Conservation (phyloP, 1,139 yeast species). For the Blastobotrys persicus region DNA sequence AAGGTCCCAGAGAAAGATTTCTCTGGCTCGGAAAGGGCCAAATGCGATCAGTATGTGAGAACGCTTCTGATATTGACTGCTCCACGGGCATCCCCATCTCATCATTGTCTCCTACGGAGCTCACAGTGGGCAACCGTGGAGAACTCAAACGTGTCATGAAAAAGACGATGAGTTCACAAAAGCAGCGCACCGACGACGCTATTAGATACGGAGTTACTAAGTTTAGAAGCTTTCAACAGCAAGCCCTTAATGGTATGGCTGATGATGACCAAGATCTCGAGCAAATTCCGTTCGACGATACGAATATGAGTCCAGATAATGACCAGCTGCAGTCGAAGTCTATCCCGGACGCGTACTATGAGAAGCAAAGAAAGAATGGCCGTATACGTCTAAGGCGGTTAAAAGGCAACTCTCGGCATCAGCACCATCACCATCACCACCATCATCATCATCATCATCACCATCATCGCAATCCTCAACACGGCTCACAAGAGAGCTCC, state of each 20-base stretch:
- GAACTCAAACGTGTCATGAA: conserved; percentile 27
- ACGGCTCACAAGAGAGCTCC: neutral
- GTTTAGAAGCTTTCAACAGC: conserved; percentile 9
- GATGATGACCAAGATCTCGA: conserved; percentile 4
- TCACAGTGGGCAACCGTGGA: conserved; percentile 14
- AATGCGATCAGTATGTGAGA: conserved; percentile 18
- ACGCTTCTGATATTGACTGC: conserved; percentile 8
- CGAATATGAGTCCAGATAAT: conserved; percentile 1
- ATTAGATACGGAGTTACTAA: conserved; percentile 21
- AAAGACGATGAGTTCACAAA: conserved; percentile 23
- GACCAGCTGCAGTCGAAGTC: conserved; percentile 1
- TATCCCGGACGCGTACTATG: neutral
- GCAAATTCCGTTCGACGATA: neutral
- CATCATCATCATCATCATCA: conserved; percentile 4
- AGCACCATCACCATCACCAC: conserved; percentile 5
- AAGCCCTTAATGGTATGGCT: neutral
- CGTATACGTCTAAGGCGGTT: neutral
- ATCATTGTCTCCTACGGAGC: conserved; percentile 25
- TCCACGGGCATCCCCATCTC: conserved; percentile 28
- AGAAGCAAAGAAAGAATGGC: neutral
- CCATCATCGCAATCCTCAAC: neutral
- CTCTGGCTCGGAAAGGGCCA: conserved; percentile 50
- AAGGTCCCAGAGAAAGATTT: conserved; percentile 48
- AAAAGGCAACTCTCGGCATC: neutral
- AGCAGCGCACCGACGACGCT: conserved; percentile 24